phyloP scores from a whole-genome alignment of 129 eudicot species.

The Flaveria trinervia region DNA sequence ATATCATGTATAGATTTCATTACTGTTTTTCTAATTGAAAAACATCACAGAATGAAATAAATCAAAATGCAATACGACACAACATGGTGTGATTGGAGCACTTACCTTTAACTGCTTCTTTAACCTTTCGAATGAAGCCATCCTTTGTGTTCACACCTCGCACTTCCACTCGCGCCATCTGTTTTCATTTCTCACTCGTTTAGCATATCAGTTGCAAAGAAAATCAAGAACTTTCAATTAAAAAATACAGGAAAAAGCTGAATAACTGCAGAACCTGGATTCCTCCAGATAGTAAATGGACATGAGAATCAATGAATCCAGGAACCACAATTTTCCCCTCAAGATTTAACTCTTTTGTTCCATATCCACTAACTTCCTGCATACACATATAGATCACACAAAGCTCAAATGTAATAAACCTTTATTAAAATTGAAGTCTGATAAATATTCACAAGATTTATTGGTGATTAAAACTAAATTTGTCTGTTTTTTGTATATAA shows the following conservation, averaged over 20 bases:
- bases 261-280: conserved; percentile 57
- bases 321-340: conserved; percentile 80
- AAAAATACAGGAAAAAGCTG: neutral
- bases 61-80: too few relatives aligned
- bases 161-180: conserved; percentile 78
- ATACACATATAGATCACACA: conserved; percentile 16
- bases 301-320: conserved; percentile 95
- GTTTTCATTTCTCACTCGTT: conserved; percentile 33
- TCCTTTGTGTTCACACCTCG: conserved; percentile 57
- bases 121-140: conserved; percentile 55
- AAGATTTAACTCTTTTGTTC: conserved; percentile 55
- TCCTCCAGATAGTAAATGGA: conserved; percentile 83
- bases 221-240: neutral
- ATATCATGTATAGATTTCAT: neutral
- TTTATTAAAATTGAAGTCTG: neutral
- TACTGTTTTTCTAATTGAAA: conserved; percentile 15
- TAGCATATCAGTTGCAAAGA: conserved; percentile 7
- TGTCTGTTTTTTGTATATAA: too few relatives aligned
- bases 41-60: conserved; percentile 6
- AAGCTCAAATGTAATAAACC: neutral
- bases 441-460: neutral
- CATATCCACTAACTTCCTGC: conserved; percentile 63
- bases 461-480: neutral
- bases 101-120: conserved; percentile 67
- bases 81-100: conserved; percentile 13